These are phyloP conservation scores for Trypanosoma vivax DNA, from an alignment of 208 protist species.

Conservation along the genomic window DNA sequence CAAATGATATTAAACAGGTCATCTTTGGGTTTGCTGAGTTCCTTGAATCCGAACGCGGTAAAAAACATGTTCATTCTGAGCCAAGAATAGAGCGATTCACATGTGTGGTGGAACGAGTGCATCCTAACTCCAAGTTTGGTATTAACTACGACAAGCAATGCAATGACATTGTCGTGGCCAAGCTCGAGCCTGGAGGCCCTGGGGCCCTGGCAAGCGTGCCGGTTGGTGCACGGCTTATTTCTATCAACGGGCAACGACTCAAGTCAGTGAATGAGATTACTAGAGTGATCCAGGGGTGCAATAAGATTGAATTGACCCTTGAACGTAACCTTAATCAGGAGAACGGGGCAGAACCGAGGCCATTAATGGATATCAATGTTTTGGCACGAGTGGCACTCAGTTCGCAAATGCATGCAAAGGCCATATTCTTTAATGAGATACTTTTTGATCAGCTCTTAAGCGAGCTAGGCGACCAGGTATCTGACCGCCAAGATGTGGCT, in stretches of 20 bases:
- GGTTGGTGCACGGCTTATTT: constrained; percentile 55
- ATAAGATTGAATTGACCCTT: constrained; percentile 58
- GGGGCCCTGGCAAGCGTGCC: constrained; percentile 63
- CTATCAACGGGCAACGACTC: constrained; percentile 66
- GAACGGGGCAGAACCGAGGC: constrained; percentile 30
- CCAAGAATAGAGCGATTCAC: constrained; percentile 34
- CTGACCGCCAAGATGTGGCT: constrained; percentile 33
- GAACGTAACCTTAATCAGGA: constrained; percentile 53
- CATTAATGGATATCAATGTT: constrained; percentile 65
- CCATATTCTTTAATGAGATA: constrained; percentile 86
- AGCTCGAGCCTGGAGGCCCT: constrained; percentile 65
- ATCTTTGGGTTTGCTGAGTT: constrained; percentile 84
- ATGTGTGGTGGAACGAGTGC: constrained; percentile 53
- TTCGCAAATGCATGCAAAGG: constrained; percentile 81
- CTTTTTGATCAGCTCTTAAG: constrained; percentile 61
- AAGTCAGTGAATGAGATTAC: constrained; percentile 70
- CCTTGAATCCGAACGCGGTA: constrained; percentile 72
- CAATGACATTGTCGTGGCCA: constrained; percentile 74
- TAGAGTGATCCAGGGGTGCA: constrained; percentile 63
- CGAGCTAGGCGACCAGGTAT: constrained; percentile 30
- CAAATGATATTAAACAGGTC: constrained; percentile 71
- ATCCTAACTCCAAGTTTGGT: constrained; percentile 65
- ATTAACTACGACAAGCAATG: constrained; percentile 86
- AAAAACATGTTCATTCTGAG: constrained; percentile 37
- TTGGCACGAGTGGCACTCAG: constrained; percentile 67